These are phyloP conservation scores for Boletus reticuloceps DNA, from an alignment of 768 basidiomycete species.

Conservation along the genomic window DNA sequence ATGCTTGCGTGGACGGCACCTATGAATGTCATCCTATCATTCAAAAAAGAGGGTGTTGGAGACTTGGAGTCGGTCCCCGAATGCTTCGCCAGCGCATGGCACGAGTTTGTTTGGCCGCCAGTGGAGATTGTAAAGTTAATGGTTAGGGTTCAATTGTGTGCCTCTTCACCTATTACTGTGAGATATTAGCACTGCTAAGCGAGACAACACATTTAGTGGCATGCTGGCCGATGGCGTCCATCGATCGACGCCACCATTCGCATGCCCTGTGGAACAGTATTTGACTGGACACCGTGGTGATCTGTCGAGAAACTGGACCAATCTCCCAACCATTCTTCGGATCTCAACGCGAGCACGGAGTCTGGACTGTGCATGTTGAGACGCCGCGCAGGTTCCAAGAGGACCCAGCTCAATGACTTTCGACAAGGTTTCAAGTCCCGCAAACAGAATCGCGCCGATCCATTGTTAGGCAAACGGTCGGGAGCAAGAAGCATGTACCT, in stretches of 20 bases:
- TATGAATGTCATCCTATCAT: not conserved
- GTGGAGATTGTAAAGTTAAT: not conserved
- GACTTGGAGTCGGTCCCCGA: not conserved
- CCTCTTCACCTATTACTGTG: slow-evolving; percentile 23
- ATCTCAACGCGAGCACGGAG: slow-evolving; percentile 41
- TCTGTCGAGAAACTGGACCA: slow-evolving; percentile 55
- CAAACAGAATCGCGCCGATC: not conserved
- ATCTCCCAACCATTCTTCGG: slow-evolving; percentile 29
- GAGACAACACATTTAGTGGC: not conserved
- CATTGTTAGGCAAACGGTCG: not conserved
- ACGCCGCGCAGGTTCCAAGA: slow-evolving; percentile 59
- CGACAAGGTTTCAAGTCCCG: slow-evolving; percentile 62
- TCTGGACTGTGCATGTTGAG: slow-evolving; percentile 53
- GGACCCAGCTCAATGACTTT: slow-evolving; percentile 54
- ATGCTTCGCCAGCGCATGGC: too few species aligned
- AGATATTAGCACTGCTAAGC: not conserved
- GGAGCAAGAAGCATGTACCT: not conserved
- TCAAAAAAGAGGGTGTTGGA: too few species aligned
- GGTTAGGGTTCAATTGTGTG: slow-evolving; percentile 29
- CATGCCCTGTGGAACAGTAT: slow-evolving; percentile 20
- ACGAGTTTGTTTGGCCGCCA: too few species aligned
- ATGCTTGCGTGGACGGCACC: slow-evolving; percentile 19
- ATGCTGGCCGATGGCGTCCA: slow-evolving; percentile 51
- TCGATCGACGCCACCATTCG: slow-evolving; percentile 51
- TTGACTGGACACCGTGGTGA: slow-evolving; percentile 45